Evolutionary conservation across 2,329 filamentous ascomycete species (phyloP), one percentile per base, ranked within the genome.

Genomic region (Trichoderma cornu-damae): DNA sequence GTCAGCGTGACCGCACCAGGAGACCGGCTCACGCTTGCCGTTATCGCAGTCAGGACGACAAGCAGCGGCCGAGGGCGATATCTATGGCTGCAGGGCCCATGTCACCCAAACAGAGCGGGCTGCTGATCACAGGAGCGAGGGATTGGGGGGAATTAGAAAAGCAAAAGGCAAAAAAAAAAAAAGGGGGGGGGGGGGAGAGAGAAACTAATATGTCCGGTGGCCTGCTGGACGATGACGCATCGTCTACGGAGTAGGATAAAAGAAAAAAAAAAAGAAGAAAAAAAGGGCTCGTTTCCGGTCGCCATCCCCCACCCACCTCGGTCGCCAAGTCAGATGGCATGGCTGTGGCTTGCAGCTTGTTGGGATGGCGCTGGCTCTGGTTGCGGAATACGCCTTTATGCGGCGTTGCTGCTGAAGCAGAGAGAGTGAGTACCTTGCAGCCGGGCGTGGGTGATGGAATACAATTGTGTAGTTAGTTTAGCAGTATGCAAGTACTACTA

Each of bases 1-100:
- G 58, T 60, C 58, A 60, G 58, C 58, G 58, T 55, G 58, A 58
- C 54, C 58, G 40, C 46, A 58, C 55, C 49, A 47, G 51, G 38
- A 48, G 52, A 43, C 43, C 40, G 44, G 34, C 38, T 57, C 47
- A 51, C 42, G 42, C 42, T 55, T 24, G 40, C 38, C 24, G 35
- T n/a, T 24, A 47, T 50, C 34, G 43, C 57, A 58, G 18, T 48
- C 49, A 48, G 40, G 34, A 53, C 26, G 42, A 34, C 57, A 43
- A 22, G 28, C 28, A 34, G 50, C 30, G 34, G 11, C n/a, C n/a
- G n/a, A n/a, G n/a, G n/a, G n/a, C 49, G 37, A 48, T 43, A 16
- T 34, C n/a, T 35, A 43, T 48, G 52, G 52, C 52, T 55, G 42
- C 42, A 44, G 18, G 42, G 32, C 42, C 49, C 49, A 58, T 58